phyloP scores from a whole-genome alignment of 192 early-diverging fungal species.

The Backusella psychrophila region DNA sequence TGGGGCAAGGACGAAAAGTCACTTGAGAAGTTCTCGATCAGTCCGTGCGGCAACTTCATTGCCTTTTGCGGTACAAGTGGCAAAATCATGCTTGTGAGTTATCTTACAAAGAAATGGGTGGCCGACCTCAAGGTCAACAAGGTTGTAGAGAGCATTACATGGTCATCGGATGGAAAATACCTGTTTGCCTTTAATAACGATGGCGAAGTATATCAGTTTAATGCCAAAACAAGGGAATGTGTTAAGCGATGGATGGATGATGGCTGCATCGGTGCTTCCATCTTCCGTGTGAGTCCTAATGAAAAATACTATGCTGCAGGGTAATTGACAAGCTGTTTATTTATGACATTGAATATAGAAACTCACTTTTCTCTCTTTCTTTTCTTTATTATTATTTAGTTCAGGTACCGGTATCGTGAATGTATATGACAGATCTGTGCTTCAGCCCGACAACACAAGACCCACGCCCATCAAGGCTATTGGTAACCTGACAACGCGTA shows the following conservation, averaged over 20 bases:
- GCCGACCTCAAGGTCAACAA: constrained; percentile 90
- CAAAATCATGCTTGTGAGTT: constrained; percentile 76
- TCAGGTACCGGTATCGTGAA: constrained; percentile 88
- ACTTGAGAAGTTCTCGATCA: constrained; percentile 67
- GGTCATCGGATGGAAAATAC: constrained; percentile 76
- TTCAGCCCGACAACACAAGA: constrained; percentile 37
- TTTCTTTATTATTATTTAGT: no score
- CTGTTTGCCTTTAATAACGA: constrained; percentile 79
- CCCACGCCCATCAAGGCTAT: constrained; percentile 76
- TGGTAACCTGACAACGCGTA: constrained; percentile 82
- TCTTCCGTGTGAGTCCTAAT: constrained; percentile 70
- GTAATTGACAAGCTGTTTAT: constrained; percentile 38
- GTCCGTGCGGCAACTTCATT: constrained; percentile 70
- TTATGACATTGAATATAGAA: neutral
- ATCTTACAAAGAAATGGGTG: constrained; percentile 85
- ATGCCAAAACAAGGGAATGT: constrained; percentile 70
- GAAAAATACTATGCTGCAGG: constrained; percentile 82
- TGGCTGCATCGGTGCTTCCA: constrained; percentile 73
- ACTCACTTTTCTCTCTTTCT: neutral
- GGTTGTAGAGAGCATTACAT: constrained; percentile 65
- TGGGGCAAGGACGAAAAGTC: constrained; percentile 72
- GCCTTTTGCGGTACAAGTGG: constrained; percentile 81
- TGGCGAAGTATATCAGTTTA: constrained; percentile 90
- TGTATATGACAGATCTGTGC: constrained; percentile 66
- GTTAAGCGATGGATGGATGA: constrained; percentile 81